Evolutionary conservation across 257 asterid species (phyloP), one percentile per base, ranked within the genome.

Genomic region (Nicotiana attenuata): DNA sequence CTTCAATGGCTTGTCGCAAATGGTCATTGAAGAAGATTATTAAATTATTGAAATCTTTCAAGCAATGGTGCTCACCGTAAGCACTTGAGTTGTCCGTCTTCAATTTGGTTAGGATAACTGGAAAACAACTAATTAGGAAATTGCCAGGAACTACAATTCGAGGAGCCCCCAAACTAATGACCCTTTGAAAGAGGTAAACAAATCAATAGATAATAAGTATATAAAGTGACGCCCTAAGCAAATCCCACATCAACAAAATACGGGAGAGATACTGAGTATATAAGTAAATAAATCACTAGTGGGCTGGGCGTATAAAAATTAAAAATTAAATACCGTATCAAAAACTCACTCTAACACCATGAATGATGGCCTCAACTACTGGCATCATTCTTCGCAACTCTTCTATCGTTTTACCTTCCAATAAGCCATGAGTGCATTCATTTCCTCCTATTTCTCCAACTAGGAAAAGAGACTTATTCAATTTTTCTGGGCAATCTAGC

Each of bases 401-500:
- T 7, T 83, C 77, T 3, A 86, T 10, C 3, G 81, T 13, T 26
- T 76, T 83, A 80, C 84, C 86, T 83, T 80, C 81, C 10, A 22
- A 3, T 13, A 85, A 66, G 61, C 81, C 84, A 67, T 9, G 19
- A 17, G 20, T 61, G 53, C 75, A 77, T 8, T 85, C 88, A 41
- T 75, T 65, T 8, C 57, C 20, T 16, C 88, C 88, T 16, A 86
- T 80, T 52, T 83, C 84, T 22, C 85, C 86, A 7, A 85, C 85
- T 10, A 88, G 0, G 81, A 88, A 63, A 5, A 83, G 22, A 63
- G 28, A 50, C 0, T 57, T 59, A 15, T 66, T 33, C 73, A 80
- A 76, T 35, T 15, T 52, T 16, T 3, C 5, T 5, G 10, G n/a
- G n/a, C 33, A 41, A 69, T 41, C 77, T 69, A 20, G 10, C 33